These are phyloP conservation scores for Mycena epipterygia DNA, from an alignment of 768 basidiomycete genomes.

Conservation along the genomic window DNA sequence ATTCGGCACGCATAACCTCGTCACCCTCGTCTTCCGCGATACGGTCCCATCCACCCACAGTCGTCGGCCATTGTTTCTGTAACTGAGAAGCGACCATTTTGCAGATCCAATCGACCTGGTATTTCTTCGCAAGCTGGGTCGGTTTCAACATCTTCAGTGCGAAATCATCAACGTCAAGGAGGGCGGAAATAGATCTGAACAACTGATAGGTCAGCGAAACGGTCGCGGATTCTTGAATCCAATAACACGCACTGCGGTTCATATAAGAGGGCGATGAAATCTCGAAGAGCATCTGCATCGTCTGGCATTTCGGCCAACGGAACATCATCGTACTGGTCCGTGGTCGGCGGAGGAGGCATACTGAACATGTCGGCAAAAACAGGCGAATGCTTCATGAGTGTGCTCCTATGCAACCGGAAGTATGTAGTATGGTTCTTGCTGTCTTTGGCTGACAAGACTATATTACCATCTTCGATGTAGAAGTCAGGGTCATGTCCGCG, in stretches of 20 bases:
- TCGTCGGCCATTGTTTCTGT: slow-evolving; percentile 3
- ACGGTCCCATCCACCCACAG: not conserved
- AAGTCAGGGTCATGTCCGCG: not conserved
- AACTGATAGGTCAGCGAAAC: not conserved
- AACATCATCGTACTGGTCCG: slow-evolving; percentile 14
- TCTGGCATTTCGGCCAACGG: slow-evolving; percentile 21
- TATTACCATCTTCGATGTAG: slow-evolving; percentile 11
- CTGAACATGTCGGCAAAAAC: slow-evolving; percentile 9
- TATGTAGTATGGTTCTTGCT: not conserved
- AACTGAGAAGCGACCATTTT: slow-evolving; percentile 7
- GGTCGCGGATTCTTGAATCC: not conserved
- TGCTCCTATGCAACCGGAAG: slow-evolving; percentile 6
- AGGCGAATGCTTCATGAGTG: slow-evolving; percentile 8
- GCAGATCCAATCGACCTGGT: slow-evolving; percentile 20
- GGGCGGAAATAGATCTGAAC: not conserved
- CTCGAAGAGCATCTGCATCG: not conserved
- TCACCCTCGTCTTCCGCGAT: not conserved
- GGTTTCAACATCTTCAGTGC: not conserved
- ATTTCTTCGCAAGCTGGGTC: slow-evolving; percentile 16
- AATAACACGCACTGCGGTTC: slow-evolving; percentile 5
- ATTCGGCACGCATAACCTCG: not conserved
- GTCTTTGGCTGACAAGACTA: slow-evolving; percentile 16
- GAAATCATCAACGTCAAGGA: not conserved
- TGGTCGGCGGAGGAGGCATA: slow-evolving; percentile 4
- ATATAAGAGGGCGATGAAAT: slow-evolving; percentile 6